These are phyloP conservation scores for Brassica hybrid DNA, from an alignment of 441 rosid genomes.

Conservation along the genomic window DNA sequence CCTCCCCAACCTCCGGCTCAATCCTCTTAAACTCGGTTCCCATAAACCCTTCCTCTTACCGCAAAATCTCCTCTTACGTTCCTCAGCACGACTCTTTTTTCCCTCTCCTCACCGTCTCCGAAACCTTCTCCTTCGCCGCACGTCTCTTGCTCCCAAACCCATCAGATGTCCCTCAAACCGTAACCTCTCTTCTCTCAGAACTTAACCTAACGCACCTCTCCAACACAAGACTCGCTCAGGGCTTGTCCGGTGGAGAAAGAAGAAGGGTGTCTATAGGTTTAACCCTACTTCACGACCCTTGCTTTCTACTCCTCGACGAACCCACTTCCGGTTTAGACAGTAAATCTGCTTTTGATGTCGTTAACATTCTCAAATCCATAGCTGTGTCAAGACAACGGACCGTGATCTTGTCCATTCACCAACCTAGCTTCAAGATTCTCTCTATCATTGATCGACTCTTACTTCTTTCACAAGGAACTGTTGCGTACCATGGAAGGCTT, in stretches of 20 bases:
- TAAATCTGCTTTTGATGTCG: constrained; percentile 62
- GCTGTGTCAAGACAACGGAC: constrained; percentile 69
- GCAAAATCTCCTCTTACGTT: too few relatives aligned
- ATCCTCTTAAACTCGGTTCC: constrained; percentile 74
- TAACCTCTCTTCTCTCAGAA: constrained; percentile 64
- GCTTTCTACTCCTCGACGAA: constrained; percentile 81
- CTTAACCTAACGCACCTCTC: constrained; percentile 67
- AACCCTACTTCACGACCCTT: constrained; percentile 85
- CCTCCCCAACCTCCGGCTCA: constrained; percentile 69
- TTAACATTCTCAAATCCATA: constrained; percentile 66
- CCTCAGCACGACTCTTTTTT: constrained; percentile 85
- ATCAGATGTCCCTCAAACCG: constrained; percentile 41
- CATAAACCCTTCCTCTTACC: constrained; percentile 76
- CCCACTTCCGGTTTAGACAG: too few relatives aligned
- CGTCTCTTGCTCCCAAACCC: constrained; percentile 64
- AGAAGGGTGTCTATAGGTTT: constrained; percentile 88
- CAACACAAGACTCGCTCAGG: constrained; percentile 53
- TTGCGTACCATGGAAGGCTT: constrained; percentile 77
- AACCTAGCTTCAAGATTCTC: constrained; percentile 91
- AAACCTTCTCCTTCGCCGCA: constrained; percentile 76
- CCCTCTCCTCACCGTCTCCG: constrained; percentile 76
- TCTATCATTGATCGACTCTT: constrained; percentile 65
- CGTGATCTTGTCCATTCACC: constrained; percentile 81
- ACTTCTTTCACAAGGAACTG: constrained; percentile 69
- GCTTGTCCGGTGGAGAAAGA: constrained; percentile 83